These are phyloP conservation scores for Kodamaea ohmeri DNA, from an alignment of 1,139 yeast species.

Conservation along the genomic window DNA sequence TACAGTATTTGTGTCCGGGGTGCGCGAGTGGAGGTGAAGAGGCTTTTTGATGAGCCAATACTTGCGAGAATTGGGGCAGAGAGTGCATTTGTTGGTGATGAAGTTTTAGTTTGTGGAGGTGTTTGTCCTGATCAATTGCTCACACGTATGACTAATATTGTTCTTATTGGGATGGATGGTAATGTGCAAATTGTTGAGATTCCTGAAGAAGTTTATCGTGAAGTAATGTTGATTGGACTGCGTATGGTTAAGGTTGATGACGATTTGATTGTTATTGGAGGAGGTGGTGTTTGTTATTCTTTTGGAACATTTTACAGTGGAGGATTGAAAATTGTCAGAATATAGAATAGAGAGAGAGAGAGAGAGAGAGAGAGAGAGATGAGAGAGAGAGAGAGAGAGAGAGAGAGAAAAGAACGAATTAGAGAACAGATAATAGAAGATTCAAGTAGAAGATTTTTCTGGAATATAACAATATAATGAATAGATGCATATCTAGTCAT, in stretches of 20 bases:
- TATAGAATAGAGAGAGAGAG: too few relatives aligned
- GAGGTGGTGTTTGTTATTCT: constrained; percentile 84
- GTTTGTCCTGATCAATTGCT: constrained; percentile 43
- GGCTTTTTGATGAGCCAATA: background rate
- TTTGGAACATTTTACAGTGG: constrained; percentile 67
- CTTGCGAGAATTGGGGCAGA: constrained; percentile 51
- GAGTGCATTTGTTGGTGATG: constrained; percentile 22
- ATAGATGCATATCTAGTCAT: too few relatives aligned
- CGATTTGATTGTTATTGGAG: constrained; percentile 47
- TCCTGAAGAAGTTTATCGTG: constrained; percentile 33
- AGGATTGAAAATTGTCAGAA: background rate
- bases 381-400: background rate
- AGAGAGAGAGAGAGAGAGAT: background rate
- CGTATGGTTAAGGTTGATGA: constrained; percentile 30
- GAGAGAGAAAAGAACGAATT: too few relatives aligned
- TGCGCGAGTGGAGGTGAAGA: background rate
- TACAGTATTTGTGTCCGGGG: constrained; percentile 28
- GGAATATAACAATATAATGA: too few relatives aligned
- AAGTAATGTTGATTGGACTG: constrained; percentile 63
- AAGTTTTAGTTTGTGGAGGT: constrained; percentile 59
- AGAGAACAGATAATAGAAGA: too few relatives aligned
- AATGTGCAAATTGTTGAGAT: constrained; percentile 26
- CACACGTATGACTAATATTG: constrained; percentile 34
- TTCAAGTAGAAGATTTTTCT: too few relatives aligned
- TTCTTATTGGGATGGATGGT: constrained; percentile 29